These are phyloP conservation scores for Didymella segeticola DNA, from an alignment of 2,329 filamentous ascomycete species.

Conservation along the genomic window DNA sequence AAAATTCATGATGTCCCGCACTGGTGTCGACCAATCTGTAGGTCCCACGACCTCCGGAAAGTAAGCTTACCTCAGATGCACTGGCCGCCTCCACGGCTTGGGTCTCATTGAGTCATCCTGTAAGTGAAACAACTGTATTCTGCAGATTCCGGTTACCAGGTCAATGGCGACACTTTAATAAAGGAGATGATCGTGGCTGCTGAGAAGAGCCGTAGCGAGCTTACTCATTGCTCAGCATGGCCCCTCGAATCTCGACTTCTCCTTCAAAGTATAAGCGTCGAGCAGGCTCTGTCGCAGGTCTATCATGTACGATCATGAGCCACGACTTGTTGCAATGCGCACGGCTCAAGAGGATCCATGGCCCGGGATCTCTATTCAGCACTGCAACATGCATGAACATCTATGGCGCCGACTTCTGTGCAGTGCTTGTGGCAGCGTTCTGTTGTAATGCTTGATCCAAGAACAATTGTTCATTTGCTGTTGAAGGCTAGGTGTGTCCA, in stretches of 20 bases:
- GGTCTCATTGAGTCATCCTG: background rate
- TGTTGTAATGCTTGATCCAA: too few relatives aligned
- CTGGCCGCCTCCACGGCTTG: background rate
- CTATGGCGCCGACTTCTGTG: too few relatives aligned
- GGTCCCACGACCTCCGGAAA: background rate
- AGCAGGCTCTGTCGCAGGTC: background rate
- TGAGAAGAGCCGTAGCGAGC: background rate
- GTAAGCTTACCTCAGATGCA: conserved; percentile 11
- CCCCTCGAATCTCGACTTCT: too few relatives aligned
- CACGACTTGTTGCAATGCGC: too few relatives aligned
- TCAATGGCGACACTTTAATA: background rate
- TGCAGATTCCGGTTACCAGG: background rate
- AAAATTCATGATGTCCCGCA: background rate
- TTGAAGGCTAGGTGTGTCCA: too few relatives aligned
- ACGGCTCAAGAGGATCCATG: too few relatives aligned
- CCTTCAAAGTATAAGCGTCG: too few relatives aligned
- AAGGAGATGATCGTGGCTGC: background rate
- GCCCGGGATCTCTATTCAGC: too few relatives aligned
- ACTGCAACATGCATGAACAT: too few relatives aligned
- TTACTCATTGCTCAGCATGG: background rate
- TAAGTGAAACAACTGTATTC: background rate
- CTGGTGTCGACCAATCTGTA: background rate
- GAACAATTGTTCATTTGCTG: too few relatives aligned
- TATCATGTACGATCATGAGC: too few relatives aligned
- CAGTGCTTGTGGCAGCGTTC: too few relatives aligned